A percentile compares a stretch with the other conserved stretches of the same genome.
These are phyloP conservation scores for Microdochium paspali DNA, from an alignment of 2,329 filamentous ascomycete species.

Conservation along the genomic window DNA sequence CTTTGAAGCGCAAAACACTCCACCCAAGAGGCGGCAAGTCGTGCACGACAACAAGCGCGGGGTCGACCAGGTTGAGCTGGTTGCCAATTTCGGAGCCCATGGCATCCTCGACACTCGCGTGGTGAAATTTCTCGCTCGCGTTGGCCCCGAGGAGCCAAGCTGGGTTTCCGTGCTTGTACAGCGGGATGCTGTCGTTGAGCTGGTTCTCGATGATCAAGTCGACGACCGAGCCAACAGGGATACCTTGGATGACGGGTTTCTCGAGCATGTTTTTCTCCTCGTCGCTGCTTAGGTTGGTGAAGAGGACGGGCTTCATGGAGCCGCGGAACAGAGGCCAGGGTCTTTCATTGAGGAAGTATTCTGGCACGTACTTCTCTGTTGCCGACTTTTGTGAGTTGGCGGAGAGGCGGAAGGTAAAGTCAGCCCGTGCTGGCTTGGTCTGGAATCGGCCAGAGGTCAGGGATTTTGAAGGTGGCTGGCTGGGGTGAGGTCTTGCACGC, in stretches of 20 bases:
- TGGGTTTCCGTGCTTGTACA: constrained; percentile 13
- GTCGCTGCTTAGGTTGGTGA: constrained; percentile 1
- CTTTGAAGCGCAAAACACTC: constrained; percentile 6
- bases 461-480: not conserved
- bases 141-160: constrained; percentile 9
- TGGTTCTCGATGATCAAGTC: constrained; percentile 4
- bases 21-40: constrained; percentile 8
- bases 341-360: constrained; percentile 4
- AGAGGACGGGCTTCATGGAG: constrained; percentile 9
- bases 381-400: constrained; percentile 2
- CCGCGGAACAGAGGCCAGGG: constrained; percentile 6
- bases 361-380: constrained; percentile 2
- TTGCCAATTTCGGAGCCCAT: not conserved
- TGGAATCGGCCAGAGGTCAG: no score
- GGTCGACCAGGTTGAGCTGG: constrained; percentile 8
- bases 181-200: constrained; percentile 7
- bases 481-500: constrained; percentile 6
- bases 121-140: constrained; percentile 2
- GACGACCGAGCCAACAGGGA: constrained; percentile 1
- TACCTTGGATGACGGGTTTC: constrained; percentile 1
- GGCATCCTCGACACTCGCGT: constrained; percentile 2
- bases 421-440: constrained; percentile 1
- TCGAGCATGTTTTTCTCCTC: not conserved
- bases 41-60: constrained; percentile 5
- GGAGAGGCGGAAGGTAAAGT: constrained; percentile 6